A percentile compares a stretch with the other conserved stretches of the same genome.
phyloP scores from a whole-genome alignment of 2,329 filamentous ascomycete species.

The Lasiodiplodia citricola region DNA sequence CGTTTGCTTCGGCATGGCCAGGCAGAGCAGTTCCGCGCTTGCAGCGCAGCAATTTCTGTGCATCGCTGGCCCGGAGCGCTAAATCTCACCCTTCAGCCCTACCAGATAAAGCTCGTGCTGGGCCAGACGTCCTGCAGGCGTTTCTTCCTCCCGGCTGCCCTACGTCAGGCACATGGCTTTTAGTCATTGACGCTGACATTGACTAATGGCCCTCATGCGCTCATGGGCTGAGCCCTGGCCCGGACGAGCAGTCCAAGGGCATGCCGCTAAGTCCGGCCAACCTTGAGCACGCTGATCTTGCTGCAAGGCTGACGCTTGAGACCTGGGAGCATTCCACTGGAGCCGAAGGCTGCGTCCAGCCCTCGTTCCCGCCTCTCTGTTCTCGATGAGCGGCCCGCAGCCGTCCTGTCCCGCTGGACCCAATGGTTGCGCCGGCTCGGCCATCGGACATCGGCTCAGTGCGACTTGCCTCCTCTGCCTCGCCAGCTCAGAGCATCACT shows the following conservation, averaged over 20 bases:
- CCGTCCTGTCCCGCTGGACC: constrained; percentile 19
- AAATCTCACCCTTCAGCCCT: constrained; percentile 28
- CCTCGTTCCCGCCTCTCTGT: constrained; percentile 16
- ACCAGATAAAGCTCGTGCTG: constrained; percentile 24
- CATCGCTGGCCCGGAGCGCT: constrained; percentile 12
- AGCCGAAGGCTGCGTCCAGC: constrained; percentile 20
- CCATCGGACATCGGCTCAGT: constrained; percentile 14
- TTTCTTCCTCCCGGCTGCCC: constrained; percentile 21
- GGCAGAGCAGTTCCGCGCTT: neutral
- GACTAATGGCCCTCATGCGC: constrained; percentile 22
- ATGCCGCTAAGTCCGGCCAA: constrained; percentile 8
- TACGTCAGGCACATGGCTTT: constrained; percentile 26
- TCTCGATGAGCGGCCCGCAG: constrained; percentile 28
- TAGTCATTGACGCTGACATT: constrained; percentile 22
- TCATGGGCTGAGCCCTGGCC: constrained; percentile 13
- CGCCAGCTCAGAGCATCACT: constrained; percentile 23
- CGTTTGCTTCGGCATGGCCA: constrained; percentile 1
- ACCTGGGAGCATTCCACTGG: neutral
- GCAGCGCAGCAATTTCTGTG: constrained; percentile 6
- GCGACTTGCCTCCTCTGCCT: constrained; percentile 20
- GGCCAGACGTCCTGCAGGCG: constrained; percentile 17
- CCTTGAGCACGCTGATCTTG: constrained; percentile 17
- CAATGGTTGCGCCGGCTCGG: constrained; percentile 10
- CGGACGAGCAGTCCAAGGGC: neutral
- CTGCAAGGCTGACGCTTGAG: constrained; percentile 26